These are phyloP conservation scores for Euptelea pleiosperma DNA, from an alignment of 164 flowering plant species.

Conservation along the genomic window DNA sequence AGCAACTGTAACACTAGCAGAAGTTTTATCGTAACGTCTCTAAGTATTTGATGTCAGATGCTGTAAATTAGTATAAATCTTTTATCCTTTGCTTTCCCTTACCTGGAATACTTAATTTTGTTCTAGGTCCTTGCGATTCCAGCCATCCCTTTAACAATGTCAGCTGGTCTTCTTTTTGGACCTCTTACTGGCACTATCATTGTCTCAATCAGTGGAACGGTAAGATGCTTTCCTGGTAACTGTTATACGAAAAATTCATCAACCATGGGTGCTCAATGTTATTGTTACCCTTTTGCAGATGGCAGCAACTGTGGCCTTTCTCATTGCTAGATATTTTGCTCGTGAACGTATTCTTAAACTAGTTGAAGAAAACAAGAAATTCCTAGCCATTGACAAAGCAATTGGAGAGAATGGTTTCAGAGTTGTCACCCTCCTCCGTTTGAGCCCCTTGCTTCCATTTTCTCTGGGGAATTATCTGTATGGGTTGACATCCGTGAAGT, in stretches of 20 bases:
- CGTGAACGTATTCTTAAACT: constrained; percentile 85
- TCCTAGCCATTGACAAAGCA: constrained; percentile 91
- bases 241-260: not conserved
- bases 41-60: too few relatives aligned
- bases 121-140: constrained; percentile 85
- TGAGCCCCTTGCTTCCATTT: constrained; percentile 92
- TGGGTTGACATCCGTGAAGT: constrained; percentile 86
- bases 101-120: not conserved
- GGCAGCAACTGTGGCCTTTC: constrained; percentile 86
- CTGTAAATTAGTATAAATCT: not conserved
- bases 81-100: not conserved
- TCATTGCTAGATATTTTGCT: constrained; percentile 94
- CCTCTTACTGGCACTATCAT: constrained; percentile 66
- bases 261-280: not conserved
- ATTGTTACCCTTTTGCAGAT: constrained; percentile 41
- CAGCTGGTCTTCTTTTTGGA: constrained; percentile 92
- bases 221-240: constrained; percentile 30
- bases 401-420: constrained; percentile 90
- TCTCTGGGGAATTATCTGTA: constrained; percentile 86
- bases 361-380: constrained; percentile 87
- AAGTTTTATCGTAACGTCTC: not conserved
- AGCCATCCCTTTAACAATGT: constrained; percentile 90
- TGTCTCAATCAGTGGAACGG: constrained; percentile 92
- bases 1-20: too few relatives aligned
- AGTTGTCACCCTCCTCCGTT: constrained; percentile 84